These are phyloP conservation scores for Fraxinus baroniana DNA, from an alignment of 305 asterid species.

Conservation along the genomic window DNA sequence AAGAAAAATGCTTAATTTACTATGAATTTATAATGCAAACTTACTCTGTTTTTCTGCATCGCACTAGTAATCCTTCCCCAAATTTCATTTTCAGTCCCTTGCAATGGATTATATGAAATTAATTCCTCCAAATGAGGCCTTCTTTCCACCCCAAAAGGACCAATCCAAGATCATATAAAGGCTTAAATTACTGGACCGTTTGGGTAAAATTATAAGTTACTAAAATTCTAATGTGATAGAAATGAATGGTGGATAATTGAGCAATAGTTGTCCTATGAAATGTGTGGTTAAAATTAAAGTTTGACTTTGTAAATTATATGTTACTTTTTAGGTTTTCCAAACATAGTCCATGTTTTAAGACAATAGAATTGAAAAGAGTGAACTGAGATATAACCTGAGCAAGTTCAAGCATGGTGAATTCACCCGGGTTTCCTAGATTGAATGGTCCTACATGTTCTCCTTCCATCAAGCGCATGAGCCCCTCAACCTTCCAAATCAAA, in stretches of 20 bases:
- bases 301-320: neutral
- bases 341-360: neutral
- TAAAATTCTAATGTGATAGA: neutral
- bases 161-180: neutral
- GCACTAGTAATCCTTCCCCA: neutral
- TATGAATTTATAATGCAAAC: neutral
- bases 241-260: neutral
- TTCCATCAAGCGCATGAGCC: constrained; percentile 95
- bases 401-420: constrained; percentile 97
- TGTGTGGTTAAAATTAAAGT: neutral
- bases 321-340: neutral
- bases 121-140: neutral
- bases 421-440: constrained; percentile 96
- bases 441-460: constrained; percentile 98
- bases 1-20: neutral
- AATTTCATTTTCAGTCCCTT: neutral
- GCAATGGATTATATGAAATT: neutral
- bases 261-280: too few species aligned
- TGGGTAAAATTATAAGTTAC: neutral
- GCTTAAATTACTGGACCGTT: neutral
- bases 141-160: neutral
- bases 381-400: constrained; percentile 56
- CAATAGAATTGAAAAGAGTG: neutral
- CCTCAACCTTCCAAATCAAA: constrained; percentile 59
- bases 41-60: neutral